phyloP scores from a whole-genome alignment of 2,329 filamentous ascomycete genomes.

The Didymellaceae sp. region DNA sequence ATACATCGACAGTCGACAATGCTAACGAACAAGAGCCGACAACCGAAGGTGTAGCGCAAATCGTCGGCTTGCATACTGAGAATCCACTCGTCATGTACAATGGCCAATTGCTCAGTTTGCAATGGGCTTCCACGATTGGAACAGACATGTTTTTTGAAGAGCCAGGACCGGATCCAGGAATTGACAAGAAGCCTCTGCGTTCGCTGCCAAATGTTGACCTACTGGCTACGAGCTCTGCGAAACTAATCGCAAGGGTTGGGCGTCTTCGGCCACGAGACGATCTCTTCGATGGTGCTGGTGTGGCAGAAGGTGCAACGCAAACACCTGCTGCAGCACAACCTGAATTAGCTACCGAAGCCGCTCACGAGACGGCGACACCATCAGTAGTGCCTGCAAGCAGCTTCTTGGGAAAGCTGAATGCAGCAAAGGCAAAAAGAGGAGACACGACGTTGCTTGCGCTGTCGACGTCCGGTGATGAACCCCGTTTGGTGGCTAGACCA shows the following conservation, averaged over 20 bases:
- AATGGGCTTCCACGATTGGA: slow-evolving; percentile 83
- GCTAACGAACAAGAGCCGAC: slow-evolving; percentile 20
- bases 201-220: slow-evolving; percentile 67
- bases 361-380: slow-evolving; percentile 1
- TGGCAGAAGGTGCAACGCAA: slow-evolving; percentile 4
- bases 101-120: slow-evolving; percentile 77
- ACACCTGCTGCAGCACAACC: background rate
- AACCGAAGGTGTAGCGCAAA: slow-evolving; percentile 65
- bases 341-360: background rate
- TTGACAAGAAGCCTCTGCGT: slow-evolving; percentile 52
- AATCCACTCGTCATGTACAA: slow-evolving; percentile 83
- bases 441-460: slow-evolving; percentile 39
- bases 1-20: slow-evolving; percentile 13
- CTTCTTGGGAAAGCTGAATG: slow-evolving; percentile 51
- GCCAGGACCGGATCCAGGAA: slow-evolving; percentile 30
- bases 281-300: slow-evolving; percentile 25
- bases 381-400: slow-evolving; percentile 35
- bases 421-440: slow-evolving; percentile 51
- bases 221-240: slow-evolving; percentile 71
- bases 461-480: background rate
- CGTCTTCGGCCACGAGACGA: slow-evolving; percentile 55
- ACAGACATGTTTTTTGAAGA: slow-evolving; percentile 77
- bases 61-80: slow-evolving; percentile 78
- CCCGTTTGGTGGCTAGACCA: background rate
- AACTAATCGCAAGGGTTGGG: slow-evolving; percentile 72